A percentile compares a stretch with the other conserved stretches of the same genome.
Evolutionary conservation across 2,329 filamentous ascomycete species (phyloP).

Genomic region (Penicillium sp.): DNA sequence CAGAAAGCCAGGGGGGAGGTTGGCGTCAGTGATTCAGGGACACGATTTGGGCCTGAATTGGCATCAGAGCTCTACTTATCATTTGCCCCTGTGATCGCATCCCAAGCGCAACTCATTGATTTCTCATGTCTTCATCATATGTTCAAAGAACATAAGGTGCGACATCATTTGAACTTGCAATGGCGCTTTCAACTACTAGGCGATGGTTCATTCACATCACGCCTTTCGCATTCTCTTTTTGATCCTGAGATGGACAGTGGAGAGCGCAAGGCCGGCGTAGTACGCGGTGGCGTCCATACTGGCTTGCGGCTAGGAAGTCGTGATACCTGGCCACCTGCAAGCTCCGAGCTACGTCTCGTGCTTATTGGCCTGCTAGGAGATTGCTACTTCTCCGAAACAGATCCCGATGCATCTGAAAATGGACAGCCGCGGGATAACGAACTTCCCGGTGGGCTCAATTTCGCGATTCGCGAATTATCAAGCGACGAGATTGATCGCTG

Average conservation of each 20-base stretch:
- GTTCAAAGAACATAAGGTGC: slow-evolving; percentile 71
- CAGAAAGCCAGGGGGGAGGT: slow-evolving; percentile 22
- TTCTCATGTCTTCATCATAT: slow-evolving; percentile 73
- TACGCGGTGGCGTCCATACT: slow-evolving; percentile 70
- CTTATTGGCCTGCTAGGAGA: slow-evolving; percentile 83
- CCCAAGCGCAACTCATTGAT: slow-evolving; percentile 76
- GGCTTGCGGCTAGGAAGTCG: slow-evolving; percentile 80
- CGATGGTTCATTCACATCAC: slow-evolving; percentile 78
- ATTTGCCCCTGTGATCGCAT: slow-evolving; percentile 69
- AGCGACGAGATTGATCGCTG: slow-evolving; percentile 78
- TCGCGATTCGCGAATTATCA: slow-evolving; percentile 79
- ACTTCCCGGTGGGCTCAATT: slow-evolving; percentile 72
- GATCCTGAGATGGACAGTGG: slow-evolving; percentile 78
- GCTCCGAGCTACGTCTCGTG: slow-evolving; percentile 85
- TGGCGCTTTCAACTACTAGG: slow-evolving; percentile 80
- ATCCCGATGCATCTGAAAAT: slow-evolving; percentile 19
- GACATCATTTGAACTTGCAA: slow-evolving; percentile 71
- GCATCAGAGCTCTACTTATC: slow-evolving; percentile 64
- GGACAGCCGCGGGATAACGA: slow-evolving; percentile 25
- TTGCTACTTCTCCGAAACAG: slow-evolving; percentile 55
- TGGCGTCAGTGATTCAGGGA: slow-evolving; percentile 8
- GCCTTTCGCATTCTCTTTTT: slow-evolving; percentile 80
- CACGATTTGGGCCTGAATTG: slow-evolving; percentile 41
- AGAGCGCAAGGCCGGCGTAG: slow-evolving; percentile 68
- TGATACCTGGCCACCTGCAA: slow-evolving; percentile 88